phyloP scores from a whole-genome alignment of 306 rosid genomes.

The Vachellia pachyceras region DNA sequence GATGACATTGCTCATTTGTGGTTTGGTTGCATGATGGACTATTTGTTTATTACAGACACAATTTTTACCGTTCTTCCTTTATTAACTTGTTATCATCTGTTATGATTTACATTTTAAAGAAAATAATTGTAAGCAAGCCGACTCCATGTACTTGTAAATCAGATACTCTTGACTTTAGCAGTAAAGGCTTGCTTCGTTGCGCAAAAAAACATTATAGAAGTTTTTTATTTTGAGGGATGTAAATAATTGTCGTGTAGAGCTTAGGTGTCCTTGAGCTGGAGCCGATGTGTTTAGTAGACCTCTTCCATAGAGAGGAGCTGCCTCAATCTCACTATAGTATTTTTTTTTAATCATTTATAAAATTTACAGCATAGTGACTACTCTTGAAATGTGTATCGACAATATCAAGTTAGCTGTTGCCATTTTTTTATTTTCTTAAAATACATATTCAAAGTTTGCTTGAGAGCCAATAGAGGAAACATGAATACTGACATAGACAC shows the following conservation, averaged over 20 bases:
- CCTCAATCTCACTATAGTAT: not conserved
- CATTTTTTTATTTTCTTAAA: not conserved
- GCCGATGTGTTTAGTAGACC: slow-evolving; percentile 18
- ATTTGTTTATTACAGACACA: slow-evolving; percentile 1
- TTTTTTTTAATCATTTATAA: not conserved
- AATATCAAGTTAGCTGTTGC: not conserved
- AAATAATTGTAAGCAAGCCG: not conserved
- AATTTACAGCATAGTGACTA: not conserved
- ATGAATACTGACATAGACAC: not conserved
- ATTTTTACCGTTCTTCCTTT: not conserved
- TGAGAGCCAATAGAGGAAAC: not conserved
- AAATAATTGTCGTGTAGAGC: not conserved
- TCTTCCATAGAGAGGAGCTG: not conserved
- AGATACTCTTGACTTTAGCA: not conserved
- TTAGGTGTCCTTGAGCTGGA: not conserved
- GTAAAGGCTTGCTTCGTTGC: slow-evolving; percentile 2
- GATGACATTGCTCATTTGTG: slow-evolving; percentile 8
- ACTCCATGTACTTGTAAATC: not conserved
- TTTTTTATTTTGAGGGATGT: not conserved
- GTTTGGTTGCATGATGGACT: not conserved
- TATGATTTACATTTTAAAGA: not conserved
- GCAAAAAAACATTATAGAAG: not conserved
- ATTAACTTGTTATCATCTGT: not conserved
- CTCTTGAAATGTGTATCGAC: not conserved
- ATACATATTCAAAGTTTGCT: not conserved